A percentile compares a stretch with the other conserved stretches of the same genome.
Evolutionary conservation across 108 stramenopile genomes (phyloP).

Genomic region (Tribonema minus): DNA sequence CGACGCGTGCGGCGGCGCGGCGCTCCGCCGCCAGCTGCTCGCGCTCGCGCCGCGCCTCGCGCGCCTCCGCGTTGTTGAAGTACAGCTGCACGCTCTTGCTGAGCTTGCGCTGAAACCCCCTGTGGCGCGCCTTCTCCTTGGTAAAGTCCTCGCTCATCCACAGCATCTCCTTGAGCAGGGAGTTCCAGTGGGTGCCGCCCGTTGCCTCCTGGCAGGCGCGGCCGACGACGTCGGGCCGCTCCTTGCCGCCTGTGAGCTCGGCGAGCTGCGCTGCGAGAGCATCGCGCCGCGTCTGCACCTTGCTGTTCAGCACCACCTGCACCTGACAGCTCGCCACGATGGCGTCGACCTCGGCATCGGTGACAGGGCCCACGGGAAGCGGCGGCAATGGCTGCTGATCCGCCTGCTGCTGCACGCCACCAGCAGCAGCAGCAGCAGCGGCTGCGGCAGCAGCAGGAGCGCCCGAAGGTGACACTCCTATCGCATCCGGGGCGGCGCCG

Average conservation of each 20-base stretch:
- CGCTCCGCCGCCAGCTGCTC: slow-evolving; percentile 40
- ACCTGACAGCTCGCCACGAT: slow-evolving; percentile 43
- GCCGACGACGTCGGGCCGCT: slow-evolving; percentile 27
- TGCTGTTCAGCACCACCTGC: slow-evolving; percentile 43
- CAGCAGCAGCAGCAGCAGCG: background rate
- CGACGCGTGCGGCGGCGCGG: slow-evolving; percentile 38
- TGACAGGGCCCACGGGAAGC: slow-evolving; percentile 3
- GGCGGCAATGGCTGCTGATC: background rate
- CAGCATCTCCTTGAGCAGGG: slow-evolving; percentile 59
- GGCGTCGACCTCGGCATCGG: slow-evolving; percentile 39
- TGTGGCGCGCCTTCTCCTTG: slow-evolving; percentile 49
- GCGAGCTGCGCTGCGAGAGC: background rate
- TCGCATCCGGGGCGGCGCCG: no score
- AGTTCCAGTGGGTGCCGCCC: slow-evolving; percentile 51
- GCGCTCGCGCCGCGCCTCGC: slow-evolving; percentile 35
- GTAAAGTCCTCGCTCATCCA: slow-evolving; percentile 64
- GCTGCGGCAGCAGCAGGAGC: background rate
- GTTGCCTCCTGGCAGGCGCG: slow-evolving; percentile 10
- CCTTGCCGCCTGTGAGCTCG: slow-evolving; percentile 35
- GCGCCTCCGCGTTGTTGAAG: slow-evolving; percentile 13
- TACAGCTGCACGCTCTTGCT: slow-evolving; percentile 41
- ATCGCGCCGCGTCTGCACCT: slow-evolving; percentile 19
- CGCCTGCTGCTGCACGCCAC: background rate
- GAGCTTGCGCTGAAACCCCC: slow-evolving; percentile 14
- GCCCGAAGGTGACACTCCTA: no score